Conservation (phyloP, 192 early-diverging fungal genomes). For the Cetraspora pellucida region DNA sequence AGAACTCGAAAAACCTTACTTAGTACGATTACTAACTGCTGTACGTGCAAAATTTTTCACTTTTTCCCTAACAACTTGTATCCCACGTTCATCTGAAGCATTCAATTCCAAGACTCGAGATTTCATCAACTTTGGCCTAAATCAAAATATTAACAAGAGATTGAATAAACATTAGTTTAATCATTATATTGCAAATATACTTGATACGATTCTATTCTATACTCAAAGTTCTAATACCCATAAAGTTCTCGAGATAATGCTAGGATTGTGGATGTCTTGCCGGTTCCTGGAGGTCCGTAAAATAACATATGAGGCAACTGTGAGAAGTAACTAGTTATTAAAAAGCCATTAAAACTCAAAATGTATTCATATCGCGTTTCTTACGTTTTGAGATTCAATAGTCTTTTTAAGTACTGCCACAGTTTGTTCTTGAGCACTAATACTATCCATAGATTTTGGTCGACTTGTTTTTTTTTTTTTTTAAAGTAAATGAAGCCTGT, state of each 20-base stretch:
- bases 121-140: constrained; percentile 77
- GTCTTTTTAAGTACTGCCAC: constrained; percentile 82
- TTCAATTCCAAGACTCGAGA: constrained; percentile 90
- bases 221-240: constrained; percentile 54
- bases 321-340: not conserved
- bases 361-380: not conserved
- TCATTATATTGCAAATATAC: not conserved
- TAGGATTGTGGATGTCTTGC: constrained; percentile 95
- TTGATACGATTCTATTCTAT: not conserved
- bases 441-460: constrained; percentile 82
- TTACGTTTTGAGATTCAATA: constrained; percentile 86
- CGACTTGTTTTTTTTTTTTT: constrained; percentile 68
- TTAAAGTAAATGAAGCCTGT: not conserved
- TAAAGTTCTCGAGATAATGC: constrained; percentile 86
- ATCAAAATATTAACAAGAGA: constrained; percentile 30
- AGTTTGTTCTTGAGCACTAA: constrained; percentile 89
- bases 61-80: constrained; percentile 87
- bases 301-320: constrained; percentile 95
- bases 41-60: constrained; percentile 91
- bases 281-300: constrained; percentile 97
- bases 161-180: not conserved
- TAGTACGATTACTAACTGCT: constrained; percentile 29
- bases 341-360: not conserved
- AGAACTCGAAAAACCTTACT: not conserved
- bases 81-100: constrained; percentile 98